Conservation (phyloP, 495 filamentous ascomycete species). For the Letharia columbiana region DNA sequence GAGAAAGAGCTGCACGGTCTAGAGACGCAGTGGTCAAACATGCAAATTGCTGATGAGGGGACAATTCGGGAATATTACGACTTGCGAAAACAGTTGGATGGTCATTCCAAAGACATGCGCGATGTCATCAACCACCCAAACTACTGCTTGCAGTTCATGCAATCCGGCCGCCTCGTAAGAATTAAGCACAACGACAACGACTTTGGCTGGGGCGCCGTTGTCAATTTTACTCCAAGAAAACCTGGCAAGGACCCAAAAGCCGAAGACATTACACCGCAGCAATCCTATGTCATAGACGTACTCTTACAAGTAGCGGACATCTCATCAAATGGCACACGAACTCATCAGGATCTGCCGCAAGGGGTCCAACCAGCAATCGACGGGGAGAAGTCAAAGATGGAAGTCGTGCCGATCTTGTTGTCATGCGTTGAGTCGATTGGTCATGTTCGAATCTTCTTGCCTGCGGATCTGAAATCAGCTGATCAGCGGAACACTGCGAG, state of each 20-base stretch:
- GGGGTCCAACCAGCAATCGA: slow-evolving; percentile 54
- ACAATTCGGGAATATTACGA: slow-evolving; percentile 89
- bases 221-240: slow-evolving; percentile 58
- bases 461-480: slow-evolving; percentile 55
- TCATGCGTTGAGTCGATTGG: slow-evolving; percentile 71
- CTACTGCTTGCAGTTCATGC: slow-evolving; percentile 70
- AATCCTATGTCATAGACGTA: slow-evolving; percentile 74
- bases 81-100: slow-evolving; percentile 70
- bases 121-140: slow-evolving; percentile 83
- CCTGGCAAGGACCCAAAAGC: slow-evolving; percentile 48
- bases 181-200: slow-evolving; percentile 70
- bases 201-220: slow-evolving; percentile 87
- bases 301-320: slow-evolving; percentile 57
- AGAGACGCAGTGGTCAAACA: slow-evolving; percentile 59
- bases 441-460: slow-evolving; percentile 68
- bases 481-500: slow-evolving; percentile 57
- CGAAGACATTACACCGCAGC: slow-evolving; percentile 58
- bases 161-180: slow-evolving; percentile 72
- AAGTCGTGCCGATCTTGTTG: slow-evolving; percentile 79
- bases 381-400: slow-evolving; percentile 65
- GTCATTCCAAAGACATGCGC: slow-evolving; percentile 75
- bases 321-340: slow-evolving; percentile 47
- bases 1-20: slow-evolving; percentile 71
- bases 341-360: slow-evolving; percentile 51
- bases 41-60: slow-evolving; percentile 73